Evolutionary conservation across 768 basidiomycete genomes (phyloP).

Genomic region (Tulasnella sp.): DNA sequence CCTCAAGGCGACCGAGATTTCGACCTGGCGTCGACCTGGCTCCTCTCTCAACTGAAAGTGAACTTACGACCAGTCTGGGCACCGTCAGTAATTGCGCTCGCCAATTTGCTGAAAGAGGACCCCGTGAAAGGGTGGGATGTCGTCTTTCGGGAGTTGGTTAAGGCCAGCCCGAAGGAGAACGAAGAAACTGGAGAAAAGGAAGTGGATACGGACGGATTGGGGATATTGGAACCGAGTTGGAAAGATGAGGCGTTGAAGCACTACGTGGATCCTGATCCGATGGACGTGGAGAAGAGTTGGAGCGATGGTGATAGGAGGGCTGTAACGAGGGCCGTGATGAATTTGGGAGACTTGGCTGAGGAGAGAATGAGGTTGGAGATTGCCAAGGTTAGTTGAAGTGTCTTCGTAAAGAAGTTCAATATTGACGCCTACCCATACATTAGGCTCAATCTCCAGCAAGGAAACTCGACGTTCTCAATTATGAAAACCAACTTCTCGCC

Average conservation of each 20-base stretch:
- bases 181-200: not conserved
- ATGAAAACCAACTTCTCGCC: constrained; percentile 75
- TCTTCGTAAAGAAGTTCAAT: not conserved
- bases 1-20: constrained; percentile 50
- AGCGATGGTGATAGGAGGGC: constrained; percentile 70
- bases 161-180: constrained; percentile 33
- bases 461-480: constrained; percentile 69
- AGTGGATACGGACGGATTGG: constrained; percentile 14
- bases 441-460: constrained; percentile 42
- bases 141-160: constrained; percentile 58
- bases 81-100: constrained; percentile 67
- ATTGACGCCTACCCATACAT: not conserved
- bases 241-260: not conserved
- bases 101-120: constrained; percentile 51
- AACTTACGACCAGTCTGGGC: constrained; percentile 89
- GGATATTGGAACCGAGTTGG: constrained; percentile 15
- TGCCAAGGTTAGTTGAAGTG: constrained; percentile 38
- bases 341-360: constrained; percentile 44
- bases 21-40: constrained; percentile 66
- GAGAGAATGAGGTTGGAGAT: constrained; percentile 39
- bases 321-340: constrained; percentile 47
- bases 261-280: not conserved
- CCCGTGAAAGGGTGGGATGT: constrained; percentile 63
- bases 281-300: constrained; percentile 74
- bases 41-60: constrained; percentile 87